Conservation (phyloP, 208 protist species). For the Crithidia sp. region DNA sequence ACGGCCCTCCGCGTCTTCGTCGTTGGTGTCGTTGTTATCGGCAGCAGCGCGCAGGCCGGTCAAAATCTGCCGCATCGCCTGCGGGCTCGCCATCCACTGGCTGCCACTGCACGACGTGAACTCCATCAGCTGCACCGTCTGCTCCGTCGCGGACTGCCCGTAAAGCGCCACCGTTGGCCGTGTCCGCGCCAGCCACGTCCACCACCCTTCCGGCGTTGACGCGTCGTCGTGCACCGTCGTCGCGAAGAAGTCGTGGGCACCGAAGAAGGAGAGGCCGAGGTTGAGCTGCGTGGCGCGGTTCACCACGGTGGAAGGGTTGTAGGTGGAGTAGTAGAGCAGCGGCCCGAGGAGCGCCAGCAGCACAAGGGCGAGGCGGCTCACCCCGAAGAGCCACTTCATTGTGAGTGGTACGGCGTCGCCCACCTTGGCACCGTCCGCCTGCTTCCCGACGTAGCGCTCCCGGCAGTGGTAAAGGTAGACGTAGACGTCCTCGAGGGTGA, state of each 20-base stretch:
- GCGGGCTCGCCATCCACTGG: constrained; percentile 66
- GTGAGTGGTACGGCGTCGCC: constrained; percentile 41
- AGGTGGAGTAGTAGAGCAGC: constrained; percentile 88
- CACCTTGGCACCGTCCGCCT: constrained; percentile 22
- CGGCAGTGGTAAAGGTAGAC: constrained; percentile 59
- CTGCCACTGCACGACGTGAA: constrained; percentile 57
- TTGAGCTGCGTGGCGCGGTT: constrained; percentile 52
- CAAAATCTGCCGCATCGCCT: constrained; percentile 36
- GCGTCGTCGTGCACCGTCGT: constrained; percentile 39
- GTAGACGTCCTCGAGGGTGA: constrained; percentile 83
- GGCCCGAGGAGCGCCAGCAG: constrained; percentile 75
- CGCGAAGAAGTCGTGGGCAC: constrained; percentile 54
- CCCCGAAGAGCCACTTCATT: constrained; percentile 50
- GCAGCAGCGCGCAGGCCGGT: constrained; percentile 18
- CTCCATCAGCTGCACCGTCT: constrained; percentile 59
- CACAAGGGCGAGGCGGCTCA: constrained; percentile 54
- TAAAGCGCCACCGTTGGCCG: constrained; percentile 55
- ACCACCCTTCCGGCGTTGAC: constrained; percentile 32
- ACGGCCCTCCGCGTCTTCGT: background rate
- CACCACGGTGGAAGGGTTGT: constrained; percentile 70
- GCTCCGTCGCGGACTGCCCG: constrained; percentile 28
- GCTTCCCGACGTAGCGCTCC: constrained; percentile 26
- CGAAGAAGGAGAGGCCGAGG: constrained; percentile 61
- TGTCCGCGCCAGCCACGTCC: constrained; percentile 54
- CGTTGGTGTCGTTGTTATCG: constrained; percentile 4